Evolutionary conservation across 495 filamentous ascomycete species (phyloP).

Genomic region (Massariosphaeria phaeospora): DNA sequence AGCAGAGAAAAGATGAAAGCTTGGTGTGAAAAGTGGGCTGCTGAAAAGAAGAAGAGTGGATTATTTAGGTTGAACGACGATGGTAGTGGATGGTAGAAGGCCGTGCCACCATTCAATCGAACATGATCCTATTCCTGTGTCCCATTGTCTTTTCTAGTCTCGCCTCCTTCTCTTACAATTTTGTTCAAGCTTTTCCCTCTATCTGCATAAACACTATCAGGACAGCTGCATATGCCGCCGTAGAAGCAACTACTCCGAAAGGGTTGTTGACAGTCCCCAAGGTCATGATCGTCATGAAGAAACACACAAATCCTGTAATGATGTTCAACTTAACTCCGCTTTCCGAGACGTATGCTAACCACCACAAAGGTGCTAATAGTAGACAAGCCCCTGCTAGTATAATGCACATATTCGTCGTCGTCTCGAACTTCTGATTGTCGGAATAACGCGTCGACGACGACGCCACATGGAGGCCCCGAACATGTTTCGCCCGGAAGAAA

Average conservation of each 20-base stretch:
- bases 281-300: constrained; percentile 17
- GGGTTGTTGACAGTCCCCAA: constrained; percentile 7
- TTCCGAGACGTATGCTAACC: constrained; percentile 12
- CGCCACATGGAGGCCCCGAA: not conserved
- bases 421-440: constrained; percentile 1
- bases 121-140: no score
- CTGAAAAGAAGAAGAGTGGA: constrained; percentile 77
- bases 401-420: constrained; percentile 9
- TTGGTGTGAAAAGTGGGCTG: constrained; percentile 85
- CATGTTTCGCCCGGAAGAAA: constrained; percentile 1
- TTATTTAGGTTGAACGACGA: constrained; percentile 46
- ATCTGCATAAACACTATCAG: constrained; percentile 25
- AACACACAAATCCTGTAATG: constrained; percentile 13
- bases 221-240: constrained; percentile 17
- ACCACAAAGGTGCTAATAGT: constrained; percentile 23
- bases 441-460: not conserved
- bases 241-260: constrained; percentile 14
- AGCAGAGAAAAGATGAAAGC: constrained; percentile 76
- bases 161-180: not conserved
- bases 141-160: not conserved
- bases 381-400: constrained; percentile 4
- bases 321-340: not conserved
- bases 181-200: not conserved
- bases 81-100: constrained; percentile 19
- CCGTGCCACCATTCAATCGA: no score